Base-by-base conservation (phyloP, 192 early-diverging fungal species). In the Dispira parvispora region DNA sequence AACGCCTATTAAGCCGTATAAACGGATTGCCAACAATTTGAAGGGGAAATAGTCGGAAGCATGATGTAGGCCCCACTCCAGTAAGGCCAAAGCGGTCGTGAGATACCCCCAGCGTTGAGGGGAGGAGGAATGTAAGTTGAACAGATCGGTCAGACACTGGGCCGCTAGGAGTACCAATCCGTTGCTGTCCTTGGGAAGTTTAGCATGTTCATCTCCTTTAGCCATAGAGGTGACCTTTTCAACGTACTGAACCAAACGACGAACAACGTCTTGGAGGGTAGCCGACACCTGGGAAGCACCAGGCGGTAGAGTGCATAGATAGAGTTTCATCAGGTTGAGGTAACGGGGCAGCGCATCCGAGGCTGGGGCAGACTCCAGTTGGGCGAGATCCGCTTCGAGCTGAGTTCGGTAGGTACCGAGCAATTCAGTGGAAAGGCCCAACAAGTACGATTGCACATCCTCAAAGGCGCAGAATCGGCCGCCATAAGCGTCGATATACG, bases 11-110 rank as follows among this genome's bases (percentile, higher is more conserved):
- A 80, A 70, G 21, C 80, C 69, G 64, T 94, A 94, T 9, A 98
- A 60, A 23, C 91, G 84, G 45, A 92, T 83, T 21, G 92, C 77
- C n/a, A 87, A 71, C 21, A 97, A 79, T 68, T 88, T 92, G 61
- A 97, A 84, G 67, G 89, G 81, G 66, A 84, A 92, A 68, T 86
- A 91, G 72, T 81, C 76, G 49, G 79, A 81, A 76, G 88, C 92
- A 43, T 80, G 81, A 45, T 66, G 67, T 32, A 92, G 70, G 0
- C 87, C 90, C 10, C 73, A 73, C 68, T 94, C 91, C 45, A 97
- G 67, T 10, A 97, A 62, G 13, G 78, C 71, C 8, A 84, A 68
- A 0, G 85, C 79, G 1, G 68, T 25, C 38, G 44, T 28, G 28
- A 71, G 61, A 42, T 55, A 38, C 28, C 44, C 25, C 42, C 63